Conservation (phyloP, 345 rosid species). For the Salix udensis region DNA sequence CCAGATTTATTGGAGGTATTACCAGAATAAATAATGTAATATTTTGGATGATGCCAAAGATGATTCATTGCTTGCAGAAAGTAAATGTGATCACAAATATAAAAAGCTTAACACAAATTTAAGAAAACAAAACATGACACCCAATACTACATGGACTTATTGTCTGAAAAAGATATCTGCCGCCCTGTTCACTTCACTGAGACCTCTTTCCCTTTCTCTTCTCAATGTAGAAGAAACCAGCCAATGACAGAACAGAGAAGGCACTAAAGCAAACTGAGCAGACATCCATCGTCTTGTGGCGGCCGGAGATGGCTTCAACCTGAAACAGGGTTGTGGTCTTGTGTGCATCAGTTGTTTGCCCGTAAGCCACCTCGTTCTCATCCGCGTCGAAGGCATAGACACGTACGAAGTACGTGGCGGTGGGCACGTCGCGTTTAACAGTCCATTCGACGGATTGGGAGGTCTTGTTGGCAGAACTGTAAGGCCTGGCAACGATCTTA, state of each 20-base stretch:
- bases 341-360: constrained; percentile 42
- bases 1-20: background rate
- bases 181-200: constrained; percentile 3
- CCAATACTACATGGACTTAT: background rate
- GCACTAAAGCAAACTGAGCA: constrained; percentile 62
- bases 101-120: background rate
- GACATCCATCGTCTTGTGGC: constrained; percentile 48
- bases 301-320: constrained; percentile 48
- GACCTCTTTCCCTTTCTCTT: constrained; percentile 43
- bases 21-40: background rate
- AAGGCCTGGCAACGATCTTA: constrained; percentile 39
- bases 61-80: background rate
- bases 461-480: constrained; percentile 19
- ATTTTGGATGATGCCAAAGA: background rate
- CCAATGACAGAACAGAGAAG: constrained; percentile 53
- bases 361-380: constrained; percentile 43
- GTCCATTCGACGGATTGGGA: constrained; percentile 39
- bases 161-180: background rate
- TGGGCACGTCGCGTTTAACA: constrained; percentile 49
- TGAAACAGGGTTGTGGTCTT: constrained; percentile 45
- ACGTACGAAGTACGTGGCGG: constrained; percentile 66
- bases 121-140: background rate
- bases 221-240: constrained; percentile 48
- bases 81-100: background rate
- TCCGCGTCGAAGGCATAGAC: constrained; percentile 46